These are phyloP conservation scores for Botrytis fabae DNA, from an alignment of 2,329 filamentous ascomycete species.

Conservation along the genomic window DNA sequence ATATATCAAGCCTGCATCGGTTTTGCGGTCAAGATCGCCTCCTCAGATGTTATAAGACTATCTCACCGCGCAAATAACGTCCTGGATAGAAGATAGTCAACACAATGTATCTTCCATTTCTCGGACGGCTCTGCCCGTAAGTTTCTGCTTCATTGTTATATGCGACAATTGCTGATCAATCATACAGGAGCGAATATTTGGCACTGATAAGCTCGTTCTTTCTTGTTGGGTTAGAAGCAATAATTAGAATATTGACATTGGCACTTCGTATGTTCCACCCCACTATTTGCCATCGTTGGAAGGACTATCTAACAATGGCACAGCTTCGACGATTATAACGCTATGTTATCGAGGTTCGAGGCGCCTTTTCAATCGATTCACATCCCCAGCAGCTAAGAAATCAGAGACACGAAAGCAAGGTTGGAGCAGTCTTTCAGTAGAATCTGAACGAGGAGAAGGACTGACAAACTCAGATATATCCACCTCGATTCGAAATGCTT, in stretches of 20 bases:
- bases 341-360: slow-evolving; percentile 83
- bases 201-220: slow-evolving; percentile 81
- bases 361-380: slow-evolving; percentile 76
- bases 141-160: slow-evolving; percentile 24
- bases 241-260: slow-evolving; percentile 83
- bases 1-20: slow-evolving; percentile 11
- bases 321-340: slow-evolving; percentile 75
- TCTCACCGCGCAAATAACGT: slow-evolving; percentile 20
- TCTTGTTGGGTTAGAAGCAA: slow-evolving; percentile 76
- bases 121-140: slow-evolving; percentile 46
- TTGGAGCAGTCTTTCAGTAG: slow-evolving; percentile 59
- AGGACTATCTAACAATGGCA: slow-evolving; percentile 1
- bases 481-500: slow-evolving; percentile 76
- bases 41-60: not conserved
- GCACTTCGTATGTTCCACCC: slow-evolving; percentile 68
- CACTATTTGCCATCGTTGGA: not conserved
- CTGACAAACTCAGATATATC: slow-evolving; percentile 56
- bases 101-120: slow-evolving; percentile 44
- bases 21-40: slow-evolving; percentile 11
- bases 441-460: slow-evolving; percentile 49
- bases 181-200: slow-evolving; percentile 74
- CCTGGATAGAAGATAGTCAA: slow-evolving; percentile 8
- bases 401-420: slow-evolving; percentile 68
- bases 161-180: slow-evolving; percentile 19
- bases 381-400: slow-evolving; percentile 67